Conservation (phyloP, 768 basidiomycete species). For the Auriscalpium vulgare region DNA sequence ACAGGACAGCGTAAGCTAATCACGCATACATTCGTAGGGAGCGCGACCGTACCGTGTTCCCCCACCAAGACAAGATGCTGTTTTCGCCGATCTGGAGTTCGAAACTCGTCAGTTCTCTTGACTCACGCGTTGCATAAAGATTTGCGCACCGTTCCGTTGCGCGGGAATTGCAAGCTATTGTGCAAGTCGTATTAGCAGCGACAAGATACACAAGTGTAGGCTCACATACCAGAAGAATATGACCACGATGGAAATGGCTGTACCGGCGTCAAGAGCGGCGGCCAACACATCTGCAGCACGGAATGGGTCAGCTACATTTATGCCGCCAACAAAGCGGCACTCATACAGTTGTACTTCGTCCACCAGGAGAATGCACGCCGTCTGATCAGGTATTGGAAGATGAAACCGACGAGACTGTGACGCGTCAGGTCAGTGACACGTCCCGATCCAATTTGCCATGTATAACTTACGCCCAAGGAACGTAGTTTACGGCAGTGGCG, state of each 20-base stretch:
- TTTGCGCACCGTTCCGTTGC: slow-evolving; percentile 27
- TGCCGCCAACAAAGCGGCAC: slow-evolving; percentile 5
- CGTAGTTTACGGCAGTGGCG: slow-evolving; percentile 32
- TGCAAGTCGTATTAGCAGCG: background rate
- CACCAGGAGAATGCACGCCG: slow-evolving; percentile 30
- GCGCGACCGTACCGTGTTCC: slow-evolving; percentile 22
- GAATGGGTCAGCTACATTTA: slow-evolving; percentile 14
- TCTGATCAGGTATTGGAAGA: slow-evolving; percentile 29
- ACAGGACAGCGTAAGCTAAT: background rate
- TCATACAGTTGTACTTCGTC: slow-evolving; percentile 27
- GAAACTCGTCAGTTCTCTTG: background rate
- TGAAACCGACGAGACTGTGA: slow-evolving; percentile 26
- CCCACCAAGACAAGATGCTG: slow-evolving; percentile 61
- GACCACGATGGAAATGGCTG: slow-evolving; percentile 45
- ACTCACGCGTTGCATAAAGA: background rate
- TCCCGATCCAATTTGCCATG: background rate
- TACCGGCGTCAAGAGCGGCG: slow-evolving; percentile 62
- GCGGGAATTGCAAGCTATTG: slow-evolving; percentile 47
- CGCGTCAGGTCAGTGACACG: background rate
- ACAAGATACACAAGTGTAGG: background rate
- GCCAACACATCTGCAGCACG: slow-evolving; percentile 50
- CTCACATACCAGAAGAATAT: slow-evolving; percentile 39
- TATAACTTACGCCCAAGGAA: slow-evolving; percentile 21
- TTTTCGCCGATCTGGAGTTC: slow-evolving; percentile 37
- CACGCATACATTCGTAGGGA: background rate